phyloP scores from a whole-genome alignment of 371 early-diverging fungal genomes.

The Fennellomyces sp. region DNA sequence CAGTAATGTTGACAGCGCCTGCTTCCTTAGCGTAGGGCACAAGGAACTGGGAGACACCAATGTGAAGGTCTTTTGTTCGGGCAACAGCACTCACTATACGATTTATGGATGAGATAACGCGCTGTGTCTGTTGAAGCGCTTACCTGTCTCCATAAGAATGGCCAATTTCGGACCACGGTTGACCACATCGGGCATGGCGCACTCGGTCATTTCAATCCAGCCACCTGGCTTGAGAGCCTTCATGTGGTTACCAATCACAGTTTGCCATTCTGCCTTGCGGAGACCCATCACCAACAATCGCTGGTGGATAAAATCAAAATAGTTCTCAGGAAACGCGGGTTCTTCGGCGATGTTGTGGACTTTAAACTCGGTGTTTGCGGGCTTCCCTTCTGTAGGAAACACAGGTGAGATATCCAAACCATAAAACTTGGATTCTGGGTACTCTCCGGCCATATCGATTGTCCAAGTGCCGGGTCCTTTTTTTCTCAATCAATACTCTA shows the following conservation, averaged over 20 bases:
- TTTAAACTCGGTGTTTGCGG: slow-evolving; percentile 41
- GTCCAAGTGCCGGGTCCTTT: slow-evolving; percentile 14
- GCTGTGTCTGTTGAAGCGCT: not conserved
- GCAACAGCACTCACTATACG: not conserved
- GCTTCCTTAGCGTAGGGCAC: not conserved
- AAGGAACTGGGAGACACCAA: not conserved
- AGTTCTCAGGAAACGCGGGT: slow-evolving; percentile 52
- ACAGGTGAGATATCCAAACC: slow-evolving; percentile 18
- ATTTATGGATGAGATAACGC: not conserved
- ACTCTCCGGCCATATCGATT: slow-evolving; percentile 18
- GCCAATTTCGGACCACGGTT: not conserved
- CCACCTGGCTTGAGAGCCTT: slow-evolving; percentile 22
- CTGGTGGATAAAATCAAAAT: slow-evolving; percentile 60
- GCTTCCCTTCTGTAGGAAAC: slow-evolving; percentile 19
- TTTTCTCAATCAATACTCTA: no score
- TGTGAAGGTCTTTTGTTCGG: not conserved
- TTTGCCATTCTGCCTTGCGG: slow-evolving; percentile 29
- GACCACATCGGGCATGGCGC: not conserved
- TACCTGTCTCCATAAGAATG: not conserved
- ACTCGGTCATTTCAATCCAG: slow-evolving; percentile 24
- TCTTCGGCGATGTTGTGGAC: slow-evolving; percentile 57
- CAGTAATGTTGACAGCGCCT: not conserved
- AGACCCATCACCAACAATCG: slow-evolving; percentile 39
- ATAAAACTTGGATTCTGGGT: slow-evolving; percentile 17
- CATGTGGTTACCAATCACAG: slow-evolving; percentile 12